Percentiles rank a stretch among this genome's conserved stretches.
These are phyloP conservation scores for Xylariaceae sp. DNA, from an alignment of 2,329 filamentous ascomycete genomes.

Conservation along the genomic window DNA sequence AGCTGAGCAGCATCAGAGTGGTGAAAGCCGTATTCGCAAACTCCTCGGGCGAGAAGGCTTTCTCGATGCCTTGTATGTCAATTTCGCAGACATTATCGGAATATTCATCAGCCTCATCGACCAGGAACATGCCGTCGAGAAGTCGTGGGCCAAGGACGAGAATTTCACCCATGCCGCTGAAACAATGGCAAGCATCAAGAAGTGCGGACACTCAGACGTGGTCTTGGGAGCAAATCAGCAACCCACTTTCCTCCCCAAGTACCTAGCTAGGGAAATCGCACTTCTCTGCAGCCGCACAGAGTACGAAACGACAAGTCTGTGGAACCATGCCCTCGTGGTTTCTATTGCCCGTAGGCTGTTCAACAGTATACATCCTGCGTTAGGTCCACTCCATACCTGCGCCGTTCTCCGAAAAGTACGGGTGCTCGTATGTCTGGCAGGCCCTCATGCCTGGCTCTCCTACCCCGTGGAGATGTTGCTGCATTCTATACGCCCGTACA, in stretches of 20 bases:
- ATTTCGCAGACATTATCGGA: slow-evolving; percentile 71
- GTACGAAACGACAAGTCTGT: slow-evolving; percentile 57
- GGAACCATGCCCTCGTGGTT: slow-evolving; percentile 67
- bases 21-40: slow-evolving; percentile 61
- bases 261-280: slow-evolving; percentile 66
- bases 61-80: slow-evolving; percentile 52
- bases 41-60: slow-evolving; percentile 62
- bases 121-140: slow-evolving; percentile 68
- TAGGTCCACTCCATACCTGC: slow-evolving; percentile 82
- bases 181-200: slow-evolving; percentile 62
- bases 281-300: slow-evolving; percentile 69
- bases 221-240: slow-evolving; percentile 72
- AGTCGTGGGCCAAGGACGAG: slow-evolving; percentile 52
- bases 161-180: slow-evolving; percentile 53
- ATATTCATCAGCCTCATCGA: slow-evolving; percentile 70
- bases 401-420: slow-evolving; percentile 80
- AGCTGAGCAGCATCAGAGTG: slow-evolving; percentile 39
- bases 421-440: slow-evolving; percentile 72
- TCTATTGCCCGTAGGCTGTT: slow-evolving; percentile 71
- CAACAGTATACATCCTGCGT: slow-evolving; percentile 70
- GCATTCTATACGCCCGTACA: slow-evolving; percentile 67
- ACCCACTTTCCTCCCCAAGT: slow-evolving; percentile 74
- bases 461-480: slow-evolving; percentile 90
- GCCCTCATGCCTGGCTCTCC: slow-evolving; percentile 60
- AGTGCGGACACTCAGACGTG: slow-evolving; percentile 56